phyloP scores from a whole-genome alignment of 305 asterid genomes.

The Solanum hybrid region DNA sequence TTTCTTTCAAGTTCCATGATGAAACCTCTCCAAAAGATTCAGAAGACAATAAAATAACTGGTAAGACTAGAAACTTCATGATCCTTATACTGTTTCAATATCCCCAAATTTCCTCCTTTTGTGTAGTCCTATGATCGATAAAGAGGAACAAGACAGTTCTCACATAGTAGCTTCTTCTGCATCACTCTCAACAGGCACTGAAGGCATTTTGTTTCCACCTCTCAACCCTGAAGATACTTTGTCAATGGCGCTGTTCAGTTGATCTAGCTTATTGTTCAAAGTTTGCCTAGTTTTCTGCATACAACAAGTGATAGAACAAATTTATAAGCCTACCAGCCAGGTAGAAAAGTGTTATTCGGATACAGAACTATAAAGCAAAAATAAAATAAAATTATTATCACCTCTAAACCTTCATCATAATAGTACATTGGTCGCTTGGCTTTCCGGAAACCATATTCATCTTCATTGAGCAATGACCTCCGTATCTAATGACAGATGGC shows the following conservation, averaged over 20 bases:
- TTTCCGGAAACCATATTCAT: conserved; percentile 66
- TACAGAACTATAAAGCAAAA: not conserved
- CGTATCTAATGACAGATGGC: conserved; percentile 38
- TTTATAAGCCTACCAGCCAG: not conserved
- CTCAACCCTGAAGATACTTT: conserved; percentile 73
- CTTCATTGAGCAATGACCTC: conserved; percentile 67
- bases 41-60: not conserved
- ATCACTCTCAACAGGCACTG: conserved; percentile 44
- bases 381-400: conserved; percentile 15
- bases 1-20: not conserved
- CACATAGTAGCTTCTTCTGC: conserved; percentile 49
- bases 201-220: conserved; percentile 56
- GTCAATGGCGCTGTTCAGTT: conserved; percentile 83
- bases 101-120: not conserved
- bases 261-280: conserved; percentile 58
- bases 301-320: not conserved
- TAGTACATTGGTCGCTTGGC: conserved; percentile 66
- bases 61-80: not conserved
- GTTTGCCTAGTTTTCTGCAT: conserved; percentile 43
- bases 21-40: not conserved
- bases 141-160: conserved; percentile 13
- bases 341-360: not conserved
- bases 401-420: conserved; percentile 65
- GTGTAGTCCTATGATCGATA: not conserved
- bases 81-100: not conserved